Evolutionary conservation across 306 rosid species (phyloP), one percentile per base, ranked within the genome.

Genomic region (Datisca glomerata): DNA sequence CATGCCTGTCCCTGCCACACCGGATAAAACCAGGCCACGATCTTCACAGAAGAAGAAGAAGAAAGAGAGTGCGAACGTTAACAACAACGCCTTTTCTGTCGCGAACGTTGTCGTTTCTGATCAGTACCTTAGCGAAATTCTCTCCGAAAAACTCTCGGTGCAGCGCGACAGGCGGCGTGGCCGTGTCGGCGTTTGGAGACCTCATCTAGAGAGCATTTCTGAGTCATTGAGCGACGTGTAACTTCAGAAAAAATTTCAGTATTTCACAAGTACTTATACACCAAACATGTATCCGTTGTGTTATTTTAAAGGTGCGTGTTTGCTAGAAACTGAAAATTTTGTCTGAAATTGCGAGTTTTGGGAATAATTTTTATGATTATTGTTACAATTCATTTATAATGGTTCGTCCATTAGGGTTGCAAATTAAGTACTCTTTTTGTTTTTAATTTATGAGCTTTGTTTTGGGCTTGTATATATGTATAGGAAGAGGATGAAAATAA

Each of bases 101-200:
- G 73, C 69, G 6, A 78, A 66, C 33, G 31, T 76, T 27, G 36
- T 77, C 24, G 65, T 69, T 9, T 79, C 76, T 12, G 95, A 89
- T 54, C 83, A 48, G 29, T 89, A 89, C 37, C 65, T 89, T 63
- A 77, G 66, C 45, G 95, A 89, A 8, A 72, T 89, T 21, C 76
- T 89, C 24, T 87, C 91, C 16, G 97, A 87, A 74, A 83, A 83
- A 57, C 56, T 79, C 10, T 80, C 93, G 0, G 65, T 83, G 6
- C 80, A 71, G 55, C 61, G 71, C 51, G 96, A 87, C 11, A 72
- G 76, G 44, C 49, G 95, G 63, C 74, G 93, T 53, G 95, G 93
- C 6, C 93, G 97, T 10, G 83, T 75, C 12, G 93, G 80, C 2
- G 93, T 80, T 4, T 83, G 97, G 97, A 74, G 95, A 39, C 97